Percentiles rank a stretch among this genome's conserved stretches.
phyloP scores from a whole-genome alignment of 73 alveolate genomes.

The Paraurostyla sp. region DNA sequence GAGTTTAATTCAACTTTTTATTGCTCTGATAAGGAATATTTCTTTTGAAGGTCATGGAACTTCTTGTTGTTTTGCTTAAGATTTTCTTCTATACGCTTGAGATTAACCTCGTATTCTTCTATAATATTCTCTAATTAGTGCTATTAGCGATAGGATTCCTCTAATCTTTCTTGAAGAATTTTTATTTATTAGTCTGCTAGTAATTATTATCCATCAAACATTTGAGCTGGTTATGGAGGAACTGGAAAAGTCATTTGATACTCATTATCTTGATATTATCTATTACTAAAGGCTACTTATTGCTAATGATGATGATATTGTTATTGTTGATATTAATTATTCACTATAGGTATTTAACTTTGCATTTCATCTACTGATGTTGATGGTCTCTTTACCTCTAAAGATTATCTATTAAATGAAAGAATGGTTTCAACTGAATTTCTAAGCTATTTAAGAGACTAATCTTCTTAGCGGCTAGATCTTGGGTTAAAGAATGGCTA shows the following conservation, averaged over 20 bases:
- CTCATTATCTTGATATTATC: too few relatives aligned
- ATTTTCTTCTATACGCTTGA: conserved; percentile 46
- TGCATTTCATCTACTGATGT: background rate
- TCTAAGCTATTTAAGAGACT: background rate
- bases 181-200: background rate
- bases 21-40: background rate
- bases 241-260: too few relatives aligned
- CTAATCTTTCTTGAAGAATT: conserved; percentile 35
- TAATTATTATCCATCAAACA: background rate
- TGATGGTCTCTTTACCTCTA: background rate
- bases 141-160: conserved; percentile 51
- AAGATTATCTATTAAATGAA: background rate
- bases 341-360: too few relatives aligned
- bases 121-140: conserved; percentile 60
- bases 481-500: background rate
- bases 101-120: conserved; percentile 66
- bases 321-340: too few relatives aligned
- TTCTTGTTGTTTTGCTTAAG: conserved; percentile 42
- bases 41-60: conserved; percentile 68
- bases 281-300: too few relatives aligned
- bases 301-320: too few relatives aligned
- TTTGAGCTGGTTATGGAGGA: too few relatives aligned
- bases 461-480: background rate
- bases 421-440: conserved; percentile 13
- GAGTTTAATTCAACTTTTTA: background rate